Evolutionary conservation across 345 rosid genomes (phyloP), one percentile per base, ranked within the genome.

Genomic region (Gossypium bickii): DNA sequence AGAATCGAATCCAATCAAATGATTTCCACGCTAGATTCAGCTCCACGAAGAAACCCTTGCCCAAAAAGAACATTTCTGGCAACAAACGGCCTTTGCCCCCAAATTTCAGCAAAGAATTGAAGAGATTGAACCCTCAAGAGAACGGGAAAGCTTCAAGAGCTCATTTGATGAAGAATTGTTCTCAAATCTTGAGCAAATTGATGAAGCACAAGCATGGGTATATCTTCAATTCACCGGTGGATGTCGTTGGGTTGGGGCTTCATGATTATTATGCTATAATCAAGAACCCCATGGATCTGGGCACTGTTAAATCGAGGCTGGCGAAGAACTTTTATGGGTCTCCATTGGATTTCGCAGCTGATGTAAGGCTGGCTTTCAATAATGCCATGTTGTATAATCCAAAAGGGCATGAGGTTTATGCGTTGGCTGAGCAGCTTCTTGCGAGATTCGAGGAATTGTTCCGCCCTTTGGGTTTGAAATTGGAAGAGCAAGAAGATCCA

Each of bases 371-470:
- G 83, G 88, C 94, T 9, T 92, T 92, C 77, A 85, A 75, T 5
- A 92, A 92, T 71, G 97, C 97, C 2, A 87, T 88, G 90, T 64
- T 79, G 73, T 92, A 92, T 60, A 92, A 92, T 60, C 94, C 97
- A 3, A 88, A 82, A 44, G 93, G 86, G 1, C 97, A 92, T 55
- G 94, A 90, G 20, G 89, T 90, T 16, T 82, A 85, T 66, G 44
- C 47, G 1, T 49, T 90, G 52, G 97, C 93, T 10, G 88, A 88
- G 77, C 89, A 86, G 83, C 72, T 80, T 38, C 78, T 86, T 8
- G 47, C 43, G 5, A 86, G 83, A 27, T 92, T 92, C 12, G 94
- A 87, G 56, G 87, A 78, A 38, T 65, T 85, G 83, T 87, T 80
- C 43, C 70, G 51, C 57, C 86, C 93, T 12, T 48, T 88, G 53